A percentile compares a stretch with the other conserved stretches of the same genome.
phyloP scores from a whole-genome alignment of 257 asterid genomes.

The Prunella vulgaris region DNA sequence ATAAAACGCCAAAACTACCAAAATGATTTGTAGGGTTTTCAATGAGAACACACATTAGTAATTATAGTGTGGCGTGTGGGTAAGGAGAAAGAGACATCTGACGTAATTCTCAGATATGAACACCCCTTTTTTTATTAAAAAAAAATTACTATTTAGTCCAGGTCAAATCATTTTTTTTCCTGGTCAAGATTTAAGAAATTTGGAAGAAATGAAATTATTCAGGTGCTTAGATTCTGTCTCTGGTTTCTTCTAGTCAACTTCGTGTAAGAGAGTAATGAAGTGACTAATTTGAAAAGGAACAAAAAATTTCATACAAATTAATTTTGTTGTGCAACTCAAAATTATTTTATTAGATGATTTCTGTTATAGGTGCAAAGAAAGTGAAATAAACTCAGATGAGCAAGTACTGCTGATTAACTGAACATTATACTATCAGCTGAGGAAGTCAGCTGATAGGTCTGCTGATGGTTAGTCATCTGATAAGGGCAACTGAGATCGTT shows the following conservation, averaged over 20 bases:
- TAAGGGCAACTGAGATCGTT: too few species aligned
- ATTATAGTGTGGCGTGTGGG: constrained; percentile 20
- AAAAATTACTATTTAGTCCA: not conserved
- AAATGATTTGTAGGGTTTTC: not conserved
- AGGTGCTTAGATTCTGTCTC: not conserved
- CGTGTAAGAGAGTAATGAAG: not conserved
- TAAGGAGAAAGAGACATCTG: constrained; percentile 15
- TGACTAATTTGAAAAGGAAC: too few species aligned
- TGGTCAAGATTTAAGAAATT: not conserved
- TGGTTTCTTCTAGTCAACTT: too few species aligned
- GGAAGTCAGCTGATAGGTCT: too few species aligned
- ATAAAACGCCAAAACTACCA: not conserved
- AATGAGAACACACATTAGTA: not conserved
- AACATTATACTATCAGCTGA: too few species aligned
- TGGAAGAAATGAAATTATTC: not conserved
- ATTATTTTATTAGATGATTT: too few species aligned
- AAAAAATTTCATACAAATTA: too few species aligned
- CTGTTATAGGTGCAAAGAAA: too few species aligned
- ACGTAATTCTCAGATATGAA: not conserved
- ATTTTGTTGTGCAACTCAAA: too few species aligned
- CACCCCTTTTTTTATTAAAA: not conserved
- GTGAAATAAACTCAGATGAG: too few species aligned
- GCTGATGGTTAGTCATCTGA: too few species aligned
- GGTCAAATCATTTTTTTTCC: not conserved
- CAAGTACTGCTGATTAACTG: too few species aligned